phyloP scores from a whole-genome alignment of 2,329 filamentous ascomycete genomes.

The Malbranchea cinnamomea region DNA sequence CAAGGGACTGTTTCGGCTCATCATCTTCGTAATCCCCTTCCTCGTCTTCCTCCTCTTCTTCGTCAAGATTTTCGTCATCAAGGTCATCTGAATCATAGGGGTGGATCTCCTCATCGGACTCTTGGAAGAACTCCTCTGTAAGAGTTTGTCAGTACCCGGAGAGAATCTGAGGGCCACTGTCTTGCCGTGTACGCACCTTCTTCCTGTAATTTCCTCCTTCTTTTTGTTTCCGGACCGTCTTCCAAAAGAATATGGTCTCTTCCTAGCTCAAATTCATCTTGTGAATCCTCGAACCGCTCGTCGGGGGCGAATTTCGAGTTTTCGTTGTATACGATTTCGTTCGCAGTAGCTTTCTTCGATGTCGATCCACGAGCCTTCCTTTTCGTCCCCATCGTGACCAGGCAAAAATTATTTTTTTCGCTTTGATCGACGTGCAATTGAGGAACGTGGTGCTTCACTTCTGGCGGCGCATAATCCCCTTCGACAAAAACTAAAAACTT shows the following conservation, averaged over 20 bases:
- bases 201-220: slow-evolving; percentile 53
- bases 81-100: slow-evolving; percentile 35
- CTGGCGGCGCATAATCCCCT: too few species aligned
- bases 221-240: slow-evolving; percentile 64
- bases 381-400: slow-evolving; percentile 44
- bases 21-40: slow-evolving; percentile 13
- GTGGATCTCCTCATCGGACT: slow-evolving; percentile 49
- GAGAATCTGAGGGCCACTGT: too few species aligned
- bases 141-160: slow-evolving; percentile 10
- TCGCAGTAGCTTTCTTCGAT: slow-evolving; percentile 21
- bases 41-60: slow-evolving; percentile 21
- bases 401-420: slow-evolving; percentile 1
- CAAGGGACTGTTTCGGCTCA: slow-evolving; percentile 9
- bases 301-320: slow-evolving; percentile 24
- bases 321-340: slow-evolving; percentile 16
- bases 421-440: neutral
- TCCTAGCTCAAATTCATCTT: slow-evolving; percentile 83
- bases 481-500: too few species aligned
- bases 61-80: slow-evolving; percentile 23
- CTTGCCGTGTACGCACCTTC: slow-evolving; percentile 44
- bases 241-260: slow-evolving; percentile 77
- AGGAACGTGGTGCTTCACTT: too few species aligned
- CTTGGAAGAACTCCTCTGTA: slow-evolving; percentile 41
- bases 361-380: slow-evolving; percentile 49
- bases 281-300: slow-evolving; percentile 80